Conservation (phyloP, 345 rosid genomes). For the Citropsis articulata region DNA sequence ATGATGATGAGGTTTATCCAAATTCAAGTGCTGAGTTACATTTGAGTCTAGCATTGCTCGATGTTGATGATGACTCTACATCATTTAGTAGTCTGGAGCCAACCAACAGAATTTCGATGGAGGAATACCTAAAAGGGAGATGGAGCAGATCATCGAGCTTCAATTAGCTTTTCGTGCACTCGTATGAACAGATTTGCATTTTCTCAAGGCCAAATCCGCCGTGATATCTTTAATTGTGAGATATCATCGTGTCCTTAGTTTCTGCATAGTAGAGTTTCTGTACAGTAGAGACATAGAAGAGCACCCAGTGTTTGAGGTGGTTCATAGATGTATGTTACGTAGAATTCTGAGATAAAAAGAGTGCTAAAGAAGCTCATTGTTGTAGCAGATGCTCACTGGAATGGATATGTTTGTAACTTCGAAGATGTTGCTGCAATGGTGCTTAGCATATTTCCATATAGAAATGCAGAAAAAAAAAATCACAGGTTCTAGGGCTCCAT, state of each 20-base stretch:
- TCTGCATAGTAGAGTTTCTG: not conserved
- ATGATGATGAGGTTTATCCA: constrained; percentile 86
- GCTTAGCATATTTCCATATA: not conserved
- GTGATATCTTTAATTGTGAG: not conserved
- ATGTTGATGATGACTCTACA: constrained; percentile 54
- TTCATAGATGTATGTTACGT: not conserved
- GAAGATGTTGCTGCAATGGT: not conserved
- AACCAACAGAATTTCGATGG: constrained; percentile 42
- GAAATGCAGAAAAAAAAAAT: not conserved
- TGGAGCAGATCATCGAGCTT: constrained; percentile 72
- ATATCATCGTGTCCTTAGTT: not conserved
- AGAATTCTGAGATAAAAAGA: not conserved
- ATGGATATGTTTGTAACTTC: not conserved
- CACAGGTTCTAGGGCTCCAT: fast-evolving
- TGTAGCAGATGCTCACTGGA: not conserved
- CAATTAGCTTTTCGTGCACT: constrained; percentile 24
- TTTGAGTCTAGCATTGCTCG: constrained; percentile 68
- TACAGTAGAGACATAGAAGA: not conserved
- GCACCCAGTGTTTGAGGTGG: constrained; percentile 27
- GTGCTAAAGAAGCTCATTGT: not conserved
- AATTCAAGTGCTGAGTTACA: constrained; percentile 56
- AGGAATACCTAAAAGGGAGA: constrained; percentile 52
- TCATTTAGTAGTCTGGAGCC: constrained; percentile 67
- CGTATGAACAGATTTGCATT: not conserved
- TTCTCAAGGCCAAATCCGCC: not conserved